These are phyloP conservation scores for Boletus vinaceobasis DNA, from an alignment of 768 basidiomycete genomes.

Conservation along the genomic window DNA sequence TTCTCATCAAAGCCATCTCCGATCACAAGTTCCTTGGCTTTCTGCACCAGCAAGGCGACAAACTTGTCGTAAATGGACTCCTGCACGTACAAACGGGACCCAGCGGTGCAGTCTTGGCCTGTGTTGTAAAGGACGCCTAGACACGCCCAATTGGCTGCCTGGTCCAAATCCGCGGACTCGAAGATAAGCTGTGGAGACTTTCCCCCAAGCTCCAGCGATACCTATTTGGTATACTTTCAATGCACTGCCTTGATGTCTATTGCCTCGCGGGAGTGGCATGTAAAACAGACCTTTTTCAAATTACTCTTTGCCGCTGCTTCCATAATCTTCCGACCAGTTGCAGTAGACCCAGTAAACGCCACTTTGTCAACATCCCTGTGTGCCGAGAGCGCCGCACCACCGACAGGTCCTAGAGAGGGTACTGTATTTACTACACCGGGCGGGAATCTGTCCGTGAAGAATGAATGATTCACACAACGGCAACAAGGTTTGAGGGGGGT, in stretches of 20 bases:
- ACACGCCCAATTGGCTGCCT: constrained; percentile 82
- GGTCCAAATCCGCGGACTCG: constrained; percentile 83
- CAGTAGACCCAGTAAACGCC: constrained; percentile 91
- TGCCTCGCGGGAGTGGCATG: constrained; percentile 28
- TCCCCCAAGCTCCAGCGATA: constrained; percentile 92
- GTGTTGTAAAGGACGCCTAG: constrained; percentile 86
- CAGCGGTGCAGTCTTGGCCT: constrained; percentile 93
- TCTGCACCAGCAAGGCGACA: constrained; percentile 57
- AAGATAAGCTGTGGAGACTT: constrained; percentile 90
- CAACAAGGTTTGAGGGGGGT: constrained; percentile 1
- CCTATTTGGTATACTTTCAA: constrained; percentile 36
- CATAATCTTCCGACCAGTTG: constrained; percentile 87
- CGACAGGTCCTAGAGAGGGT: constrained; percentile 75
- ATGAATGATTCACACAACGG: constrained; percentile 15
- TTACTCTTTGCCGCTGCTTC: constrained; percentile 91
- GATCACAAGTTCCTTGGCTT: constrained; percentile 66
- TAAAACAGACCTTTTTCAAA: constrained; percentile 72
- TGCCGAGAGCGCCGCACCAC: constrained; percentile 78
- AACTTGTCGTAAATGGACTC: constrained; percentile 86
- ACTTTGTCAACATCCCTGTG: constrained; percentile 91
- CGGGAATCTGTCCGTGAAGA: constrained; percentile 60
- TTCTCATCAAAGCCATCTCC: constrained; percentile 79
- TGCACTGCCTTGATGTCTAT: constrained; percentile 7
- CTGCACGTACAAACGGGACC: constrained; percentile 87
- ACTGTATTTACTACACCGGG: constrained; percentile 89